phyloP scores from a whole-genome alignment of 805 yeast species.

The Schwanniomyces polymorphus region DNA sequence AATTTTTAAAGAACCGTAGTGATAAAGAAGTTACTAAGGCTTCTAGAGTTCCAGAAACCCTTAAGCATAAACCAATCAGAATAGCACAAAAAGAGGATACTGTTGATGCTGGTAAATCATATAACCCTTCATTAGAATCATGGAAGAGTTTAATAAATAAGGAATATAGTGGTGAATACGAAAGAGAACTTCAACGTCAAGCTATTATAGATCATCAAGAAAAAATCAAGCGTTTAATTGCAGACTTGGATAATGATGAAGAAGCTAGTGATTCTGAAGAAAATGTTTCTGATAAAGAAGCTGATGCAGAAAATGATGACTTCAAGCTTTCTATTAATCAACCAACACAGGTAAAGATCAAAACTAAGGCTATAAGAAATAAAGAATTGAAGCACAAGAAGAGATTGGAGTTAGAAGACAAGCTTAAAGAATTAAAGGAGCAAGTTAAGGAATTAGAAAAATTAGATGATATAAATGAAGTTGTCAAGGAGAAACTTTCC shows the following conservation, averaged over 20 bases:
- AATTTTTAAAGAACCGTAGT: slow-evolving; percentile 14
- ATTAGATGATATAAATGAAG: slow-evolving; percentile 22
- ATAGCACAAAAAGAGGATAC: slow-evolving; percentile 45
- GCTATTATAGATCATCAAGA: slow-evolving; percentile 62
- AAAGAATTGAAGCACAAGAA: slow-evolving; percentile 63
- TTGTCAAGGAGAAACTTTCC: slow-evolving; percentile 20
- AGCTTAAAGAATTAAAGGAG: slow-evolving; percentile 57
- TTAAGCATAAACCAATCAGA: slow-evolving; percentile 50
- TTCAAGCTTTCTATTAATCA: slow-evolving; percentile 67
- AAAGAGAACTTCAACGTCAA: slow-evolving; percentile 63
- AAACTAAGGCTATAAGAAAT: slow-evolving; percentile 78
- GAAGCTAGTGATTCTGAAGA: slow-evolving; percentile 40
- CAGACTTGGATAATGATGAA: slow-evolving; percentile 59
- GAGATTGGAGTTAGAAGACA: slow-evolving; percentile 52
- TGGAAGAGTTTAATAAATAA: slow-evolving; percentile 74
- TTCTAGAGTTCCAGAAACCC: slow-evolving; percentile 53
- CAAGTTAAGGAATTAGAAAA: slow-evolving; percentile 61
- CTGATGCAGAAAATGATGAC: slow-evolving; percentile 26
- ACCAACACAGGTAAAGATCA: slow-evolving; percentile 65
- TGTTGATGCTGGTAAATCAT: slow-evolving; percentile 88
- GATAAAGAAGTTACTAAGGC: slow-evolving; percentile 42
- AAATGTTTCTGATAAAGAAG: slow-evolving; percentile 32
- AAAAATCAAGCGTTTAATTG: slow-evolving; percentile 65
- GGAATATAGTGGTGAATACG: slow-evolving; percentile 67
- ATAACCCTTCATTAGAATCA: slow-evolving; percentile 81